Percentiles rank a stretch among this genome's conserved stretches.
Conservation (phyloP, 805 yeast genomes). For the Candida parachauliodes region DNA sequence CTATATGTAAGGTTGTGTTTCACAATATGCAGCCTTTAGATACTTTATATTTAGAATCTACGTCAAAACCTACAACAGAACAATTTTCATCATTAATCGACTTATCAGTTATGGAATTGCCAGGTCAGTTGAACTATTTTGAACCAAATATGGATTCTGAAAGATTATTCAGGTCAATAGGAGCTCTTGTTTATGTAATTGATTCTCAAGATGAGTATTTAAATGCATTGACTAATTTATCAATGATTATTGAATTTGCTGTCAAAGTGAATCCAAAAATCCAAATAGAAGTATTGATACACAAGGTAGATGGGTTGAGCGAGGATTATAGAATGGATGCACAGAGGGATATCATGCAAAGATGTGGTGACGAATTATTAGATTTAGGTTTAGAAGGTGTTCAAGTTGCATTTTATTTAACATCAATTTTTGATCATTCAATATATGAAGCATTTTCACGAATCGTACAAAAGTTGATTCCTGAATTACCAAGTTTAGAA, state of each 20-base stretch:
- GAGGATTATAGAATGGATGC: conserved; percentile 95
- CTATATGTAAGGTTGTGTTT: conserved; percentile 92
- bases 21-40: conserved; percentile 96
- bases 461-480: conserved; percentile 85
- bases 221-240: conserved; percentile 83
- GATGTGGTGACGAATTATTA: conserved; percentile 87
- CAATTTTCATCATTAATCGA: conserved; percentile 81
- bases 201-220: conserved; percentile 95
- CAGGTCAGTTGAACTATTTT: conserved; percentile 88
- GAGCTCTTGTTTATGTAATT: conserved; percentile 89
- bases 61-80: conserved; percentile 84
- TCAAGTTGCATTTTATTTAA: conserved; percentile 84
- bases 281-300: conserved; percentile 89
- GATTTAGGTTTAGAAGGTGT: conserved; percentile 91
- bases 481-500: conserved; percentile 84
- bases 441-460: conserved; percentile 94
- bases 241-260: conserved; percentile 85
- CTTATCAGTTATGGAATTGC: conserved; percentile 86
- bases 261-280: conserved; percentile 78
- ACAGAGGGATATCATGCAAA: conserved; percentile 92
- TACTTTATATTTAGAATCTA: conserved; percentile 84
- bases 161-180: conserved; percentile 72
- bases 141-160: conserved; percentile 83
- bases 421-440: conserved; percentile 93
- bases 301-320: conserved; percentile 90